Percentiles rank a stretch among this genome's conserved stretches.
Conservation (phyloP, 768 basidiomycete genomes). For the Leccinum disarticulatum region DNA sequence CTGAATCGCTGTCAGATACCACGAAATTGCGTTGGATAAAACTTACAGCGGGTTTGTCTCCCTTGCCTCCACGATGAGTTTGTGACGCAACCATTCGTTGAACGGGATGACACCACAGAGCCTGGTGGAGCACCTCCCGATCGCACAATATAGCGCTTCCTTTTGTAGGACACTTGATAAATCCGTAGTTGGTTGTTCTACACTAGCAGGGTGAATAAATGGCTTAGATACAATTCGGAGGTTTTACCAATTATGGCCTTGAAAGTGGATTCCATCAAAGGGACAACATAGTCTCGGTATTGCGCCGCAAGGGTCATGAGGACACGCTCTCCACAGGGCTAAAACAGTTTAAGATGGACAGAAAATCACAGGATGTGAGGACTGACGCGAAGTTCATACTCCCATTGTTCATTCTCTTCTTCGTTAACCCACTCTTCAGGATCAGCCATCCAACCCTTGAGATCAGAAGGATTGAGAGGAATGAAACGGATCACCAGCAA, state of each 20-base stretch:
- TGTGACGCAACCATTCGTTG: constrained; percentile 63
- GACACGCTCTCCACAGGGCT: constrained; percentile 96
- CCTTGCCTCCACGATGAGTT: constrained; percentile 57
- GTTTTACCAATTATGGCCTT: constrained; percentile 56
- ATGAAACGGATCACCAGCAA: constrained; percentile 83
- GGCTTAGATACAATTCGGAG: background rate
- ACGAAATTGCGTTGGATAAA: background rate
- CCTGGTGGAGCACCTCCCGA: constrained; percentile 75
- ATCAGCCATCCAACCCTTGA: constrained; percentile 81
- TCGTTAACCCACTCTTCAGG: constrained; percentile 94
- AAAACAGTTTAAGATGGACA: constrained; percentile 1
- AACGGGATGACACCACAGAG: constrained; percentile 68
- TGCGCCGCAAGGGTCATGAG: constrained; percentile 74
- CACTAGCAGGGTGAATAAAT: background rate
- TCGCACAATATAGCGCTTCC: constrained; percentile 85
- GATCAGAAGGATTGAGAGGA: constrained; percentile 76
- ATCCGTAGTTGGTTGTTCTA: constrained; percentile 49
- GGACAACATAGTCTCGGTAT: constrained; percentile 67
- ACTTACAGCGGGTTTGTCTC: constrained; percentile 59
- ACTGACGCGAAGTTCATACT: constrained; percentile 85
- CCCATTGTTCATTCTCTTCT: constrained; percentile 92
- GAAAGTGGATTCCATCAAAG: constrained; percentile 61
- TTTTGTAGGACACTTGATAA: constrained; percentile 68
- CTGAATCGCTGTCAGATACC: constrained; percentile 39
- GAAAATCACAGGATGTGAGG: background rate